These are phyloP conservation scores for Monoraphidium neglectum DNA, from an alignment of 139 green algal genomes.

Conservation along the genomic window DNA sequence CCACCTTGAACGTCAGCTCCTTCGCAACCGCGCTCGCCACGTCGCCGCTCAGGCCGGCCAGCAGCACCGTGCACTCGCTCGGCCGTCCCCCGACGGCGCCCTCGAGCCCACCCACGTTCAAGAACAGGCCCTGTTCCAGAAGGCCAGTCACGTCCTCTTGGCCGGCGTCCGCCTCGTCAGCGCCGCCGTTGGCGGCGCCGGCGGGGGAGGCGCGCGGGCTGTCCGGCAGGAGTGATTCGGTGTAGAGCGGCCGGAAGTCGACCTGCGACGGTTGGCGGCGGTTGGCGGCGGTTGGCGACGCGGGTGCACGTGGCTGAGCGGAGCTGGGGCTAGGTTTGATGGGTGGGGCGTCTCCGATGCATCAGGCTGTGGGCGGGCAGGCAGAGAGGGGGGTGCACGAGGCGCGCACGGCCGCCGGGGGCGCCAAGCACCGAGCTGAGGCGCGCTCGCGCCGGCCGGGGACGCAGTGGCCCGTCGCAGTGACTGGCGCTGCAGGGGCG, in stretches of 20 bases:
- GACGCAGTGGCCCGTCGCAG: too few species aligned
- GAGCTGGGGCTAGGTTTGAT: too few species aligned
- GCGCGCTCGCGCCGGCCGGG: too few species aligned
- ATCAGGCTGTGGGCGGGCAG: too few species aligned
- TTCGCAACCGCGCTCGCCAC: conserved; percentile 49
- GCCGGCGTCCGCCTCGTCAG: background rate
- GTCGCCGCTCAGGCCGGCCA: conserved; percentile 59
- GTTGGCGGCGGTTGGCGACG: too few species aligned
- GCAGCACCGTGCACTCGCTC: conserved; percentile 53
- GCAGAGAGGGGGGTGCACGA: too few species aligned
- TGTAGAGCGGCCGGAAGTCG: conserved; percentile 44
- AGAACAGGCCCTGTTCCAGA: conserved; percentile 47
- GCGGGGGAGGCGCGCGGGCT: background rate
- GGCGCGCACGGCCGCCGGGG: too few species aligned
- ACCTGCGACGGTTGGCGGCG: conserved; percentile 16
- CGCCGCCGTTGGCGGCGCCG: background rate
- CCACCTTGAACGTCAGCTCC: conserved; percentile 55
- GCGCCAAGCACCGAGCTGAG: too few species aligned
- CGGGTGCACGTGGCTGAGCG: too few species aligned
- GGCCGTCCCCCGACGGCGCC: conserved; percentile 35
- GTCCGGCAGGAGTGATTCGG: conserved; percentile 22
- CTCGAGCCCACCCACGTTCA: conserved; percentile 33
- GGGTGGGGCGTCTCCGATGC: too few species aligned
- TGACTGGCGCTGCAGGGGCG: too few species aligned
- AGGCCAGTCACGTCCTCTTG: conserved; percentile 31